Evolutionary conservation across 139 green algal genomes (phyloP), one percentile per base, ranked within the genome.

Genomic region (Raphidocelis subcapitata): DNA sequence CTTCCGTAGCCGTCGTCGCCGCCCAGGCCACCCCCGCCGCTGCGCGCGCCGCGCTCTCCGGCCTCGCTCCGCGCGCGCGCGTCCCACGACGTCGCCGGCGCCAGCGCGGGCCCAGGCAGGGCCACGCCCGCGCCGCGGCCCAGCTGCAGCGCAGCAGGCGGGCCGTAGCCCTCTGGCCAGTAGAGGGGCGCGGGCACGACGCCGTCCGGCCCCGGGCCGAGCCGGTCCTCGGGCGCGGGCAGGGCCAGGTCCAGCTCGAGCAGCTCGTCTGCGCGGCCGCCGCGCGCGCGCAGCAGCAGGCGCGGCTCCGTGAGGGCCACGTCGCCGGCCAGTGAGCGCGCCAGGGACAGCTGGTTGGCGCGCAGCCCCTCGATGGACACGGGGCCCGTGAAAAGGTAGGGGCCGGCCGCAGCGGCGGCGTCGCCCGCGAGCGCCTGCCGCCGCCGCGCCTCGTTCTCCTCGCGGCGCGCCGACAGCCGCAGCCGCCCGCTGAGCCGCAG

Each of bases 161-260:
- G 33, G 15, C 61, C 71, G 62, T 62, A 68, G 54, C 63, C 63
- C 18, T 64, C 51, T 24, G 63, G 66, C 51, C 73, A 79, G 60
- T 79, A 76, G 37, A 76, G 28, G 16, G 57, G 37, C 0, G 44
- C 5, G 16, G 60, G 66, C 44, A 77, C 32, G 5, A 1, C 2
- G 24, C 70, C 70, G 21, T 77, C 46, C 32, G 61, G 70, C 29
- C 70, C 70, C n/a, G 61, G 61, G 8, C 41, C 41, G 8, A 8
- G 8, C 41, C 41, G 8, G 41, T 49, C 41, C 33, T 3, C 12
- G n/a, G 60, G 33, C 29, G 23, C 46, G 12, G 85, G 82, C 65
- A 93, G 65, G 3, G 82, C 79, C 23, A 95, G 67, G 66, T 93
- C 80, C 16, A 95, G 52, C 41, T 95, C 85, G 36, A 96, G 51